Conservation (phyloP, 2,329 filamentous ascomycete genomes). For the Dichotomopilus funicola region DNA sequence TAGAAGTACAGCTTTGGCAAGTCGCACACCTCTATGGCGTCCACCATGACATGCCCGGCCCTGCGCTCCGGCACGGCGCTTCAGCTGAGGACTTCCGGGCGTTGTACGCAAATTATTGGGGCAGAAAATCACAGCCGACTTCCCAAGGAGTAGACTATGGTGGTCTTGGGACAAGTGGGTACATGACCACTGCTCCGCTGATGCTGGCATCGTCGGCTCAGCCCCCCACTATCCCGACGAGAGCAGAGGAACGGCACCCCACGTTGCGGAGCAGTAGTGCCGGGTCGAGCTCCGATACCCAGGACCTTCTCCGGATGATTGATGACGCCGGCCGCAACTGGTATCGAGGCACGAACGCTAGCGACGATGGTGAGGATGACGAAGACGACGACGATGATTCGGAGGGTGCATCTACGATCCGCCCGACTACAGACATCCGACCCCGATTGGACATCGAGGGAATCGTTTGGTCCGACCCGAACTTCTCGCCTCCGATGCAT, state of each 20-base stretch:
- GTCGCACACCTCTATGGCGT: conserved; percentile 13
- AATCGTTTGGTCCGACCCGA: background rate
- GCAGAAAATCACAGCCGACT: background rate
- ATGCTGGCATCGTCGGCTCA: background rate
- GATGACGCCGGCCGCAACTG: background rate
- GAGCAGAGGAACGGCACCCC: background rate
- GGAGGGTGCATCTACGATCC: background rate
- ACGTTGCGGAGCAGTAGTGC: background rate
- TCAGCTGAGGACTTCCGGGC: background rate
- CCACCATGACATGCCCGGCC: background rate
- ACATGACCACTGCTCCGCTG: too few species aligned
- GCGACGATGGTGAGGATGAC: too few species aligned
- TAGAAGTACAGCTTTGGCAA: conserved; percentile 13
- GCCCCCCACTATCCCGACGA: background rate
- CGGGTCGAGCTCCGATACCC: background rate
- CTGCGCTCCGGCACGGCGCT: background rate
- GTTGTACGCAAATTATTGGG: too few species aligned
- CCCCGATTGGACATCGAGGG: background rate
- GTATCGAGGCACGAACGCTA: too few species aligned
- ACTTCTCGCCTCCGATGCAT: background rate
- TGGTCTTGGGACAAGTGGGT: too few species aligned
- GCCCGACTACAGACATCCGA: background rate
- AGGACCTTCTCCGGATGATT: background rate
- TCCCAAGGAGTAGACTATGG: too few species aligned
- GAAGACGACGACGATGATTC: background rate